Conservation (phyloP, 1,284 basidiomycete species). For the Fomitopsis pinicola region DNA sequence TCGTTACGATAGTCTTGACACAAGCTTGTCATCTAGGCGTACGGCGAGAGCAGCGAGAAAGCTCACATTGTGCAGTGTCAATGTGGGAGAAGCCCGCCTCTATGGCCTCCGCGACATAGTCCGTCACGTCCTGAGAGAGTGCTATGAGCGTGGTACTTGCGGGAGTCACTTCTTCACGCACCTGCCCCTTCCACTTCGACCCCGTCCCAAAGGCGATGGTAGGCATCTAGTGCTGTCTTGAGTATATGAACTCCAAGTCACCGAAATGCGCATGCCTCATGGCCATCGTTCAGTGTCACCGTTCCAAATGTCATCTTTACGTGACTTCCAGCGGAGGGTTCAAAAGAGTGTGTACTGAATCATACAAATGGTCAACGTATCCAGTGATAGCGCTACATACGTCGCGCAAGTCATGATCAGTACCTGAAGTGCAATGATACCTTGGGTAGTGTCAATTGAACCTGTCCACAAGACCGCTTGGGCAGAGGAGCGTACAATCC, state of each 20-base stretch:
- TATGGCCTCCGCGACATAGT: constrained; percentile 30
- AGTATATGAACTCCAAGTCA: not conserved
- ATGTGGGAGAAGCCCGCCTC: constrained; percentile 33
- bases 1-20: constrained; percentile 35
- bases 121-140: constrained; percentile 26
- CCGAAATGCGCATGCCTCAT: constrained; percentile 14
- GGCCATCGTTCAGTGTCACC: constrained; percentile 28
- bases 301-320: constrained; percentile 23
- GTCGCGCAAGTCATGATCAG: too few species aligned
- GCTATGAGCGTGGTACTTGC: not conserved
- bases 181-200: constrained; percentile 30
- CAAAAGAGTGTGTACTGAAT: too few species aligned
- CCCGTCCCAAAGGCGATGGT: constrained; percentile 29
- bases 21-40: not conserved
- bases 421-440: too few species aligned
- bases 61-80: constrained; percentile 30
- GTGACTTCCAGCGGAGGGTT: not conserved
- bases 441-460: too few species aligned
- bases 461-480: too few species aligned
- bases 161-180: constrained; percentile 2
- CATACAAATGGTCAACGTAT: too few species aligned
- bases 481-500: too few species aligned
- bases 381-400: too few species aligned
- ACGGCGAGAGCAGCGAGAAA: not conserved
- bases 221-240: constrained; percentile 19